Percentiles rank a stretch among this genome's conserved stretches.
Conservation (phyloP, 164 flowering plant species). For the Aristolochia fimbriata region DNA sequence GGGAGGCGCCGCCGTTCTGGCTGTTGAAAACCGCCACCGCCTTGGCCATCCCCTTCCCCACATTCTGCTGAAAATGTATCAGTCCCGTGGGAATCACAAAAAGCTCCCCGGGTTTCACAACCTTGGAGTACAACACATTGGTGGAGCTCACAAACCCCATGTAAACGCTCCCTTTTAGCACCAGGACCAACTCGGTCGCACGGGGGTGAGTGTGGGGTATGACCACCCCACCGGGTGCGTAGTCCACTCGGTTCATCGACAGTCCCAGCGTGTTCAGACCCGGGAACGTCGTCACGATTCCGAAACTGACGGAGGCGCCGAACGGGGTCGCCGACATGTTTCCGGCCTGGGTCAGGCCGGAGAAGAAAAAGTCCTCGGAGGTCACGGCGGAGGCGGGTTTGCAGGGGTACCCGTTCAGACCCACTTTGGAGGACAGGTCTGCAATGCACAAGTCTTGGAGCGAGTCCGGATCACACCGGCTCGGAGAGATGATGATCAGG, state of each 20-base stretch:
- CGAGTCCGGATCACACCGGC: slow-evolving; percentile 39
- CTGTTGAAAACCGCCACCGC: slow-evolving; percentile 54
- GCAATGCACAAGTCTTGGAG: slow-evolving; percentile 65
- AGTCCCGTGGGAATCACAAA: slow-evolving; percentile 62
- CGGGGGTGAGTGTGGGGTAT: slow-evolving; percentile 72
- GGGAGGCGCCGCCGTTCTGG: slow-evolving; percentile 40
- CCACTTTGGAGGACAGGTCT: slow-evolving; percentile 12
- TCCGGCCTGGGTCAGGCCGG: slow-evolving; percentile 36
- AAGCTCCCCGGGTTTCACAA: slow-evolving; percentile 42
- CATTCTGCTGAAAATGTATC: slow-evolving; percentile 54
- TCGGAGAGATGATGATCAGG: slow-evolving; percentile 7
- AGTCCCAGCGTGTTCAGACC: slow-evolving; percentile 63
- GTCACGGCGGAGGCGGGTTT: slow-evolving; percentile 36
- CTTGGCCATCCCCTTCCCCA: slow-evolving; percentile 39
- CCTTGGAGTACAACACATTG: slow-evolving; percentile 43
- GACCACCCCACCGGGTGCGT: slow-evolving; percentile 43
- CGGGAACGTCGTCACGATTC: slow-evolving; percentile 46
- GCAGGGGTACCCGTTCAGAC: slow-evolving; percentile 63
- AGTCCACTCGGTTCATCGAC: slow-evolving; percentile 58
- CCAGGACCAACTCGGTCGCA: slow-evolving; percentile 38
- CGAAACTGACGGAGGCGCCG: slow-evolving; percentile 24
- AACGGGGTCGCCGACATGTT: slow-evolving; percentile 25
- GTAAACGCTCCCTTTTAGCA: slow-evolving; percentile 36
- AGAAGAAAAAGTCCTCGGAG: slow-evolving; percentile 53
- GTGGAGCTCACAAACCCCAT: slow-evolving; percentile 45